Evolutionary conservation across 2,329 filamentous ascomycete genomes (phyloP), one percentile per base, ranked within the genome.

Genomic region (Aspergillus tanneri): DNA sequence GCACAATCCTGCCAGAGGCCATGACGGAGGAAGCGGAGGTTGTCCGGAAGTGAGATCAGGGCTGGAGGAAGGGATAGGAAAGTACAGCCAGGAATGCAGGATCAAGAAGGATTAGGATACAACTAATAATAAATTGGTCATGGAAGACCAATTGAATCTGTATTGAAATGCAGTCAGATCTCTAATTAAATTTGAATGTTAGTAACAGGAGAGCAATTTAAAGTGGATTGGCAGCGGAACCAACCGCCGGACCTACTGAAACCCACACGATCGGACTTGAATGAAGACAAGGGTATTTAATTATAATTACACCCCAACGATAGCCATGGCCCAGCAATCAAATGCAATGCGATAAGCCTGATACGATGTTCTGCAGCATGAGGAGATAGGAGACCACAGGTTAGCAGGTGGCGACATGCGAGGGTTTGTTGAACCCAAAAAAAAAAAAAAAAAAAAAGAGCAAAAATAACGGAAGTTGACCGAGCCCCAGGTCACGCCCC

Each of bases 391-490:
- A n/a, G n/a, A n/a, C n/a, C n/a, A n/a, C n/a, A n/a, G n/a, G n/a
- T n/a, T n/a, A n/a, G n/a, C n/a, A n/a, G n/a, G n/a, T n/a, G n/a
- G 18, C 28, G 12, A 22, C 30, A 27, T 12, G 14, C 21, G 24
- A 19, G 34, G 34, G 24, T 10, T n/a, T 18, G 30, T 34, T 27
- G 41, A 14, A 41, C 8, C 12, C 3, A 11, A 19, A 12, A 10
- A 24, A 22, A 44, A 32, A 37, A 28, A 23, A 21, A 27, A 40
- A 21, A 12, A 28, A 35, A 21, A 14, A 12, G 24, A 24, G 43
- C 10, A 14, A 16, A 18, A 39, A 44, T 18, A 23, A 47, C 59
- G 60, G 60, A 61, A 35, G 58, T 63, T 62, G 59, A 47, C 60
- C 60, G 60, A 63, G 49, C 24, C 21, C 36, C 42, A 34, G 35